phyloP scores from a whole-genome alignment of 768 basidiomycete species.

The Exsudoporus frostii region DNA sequence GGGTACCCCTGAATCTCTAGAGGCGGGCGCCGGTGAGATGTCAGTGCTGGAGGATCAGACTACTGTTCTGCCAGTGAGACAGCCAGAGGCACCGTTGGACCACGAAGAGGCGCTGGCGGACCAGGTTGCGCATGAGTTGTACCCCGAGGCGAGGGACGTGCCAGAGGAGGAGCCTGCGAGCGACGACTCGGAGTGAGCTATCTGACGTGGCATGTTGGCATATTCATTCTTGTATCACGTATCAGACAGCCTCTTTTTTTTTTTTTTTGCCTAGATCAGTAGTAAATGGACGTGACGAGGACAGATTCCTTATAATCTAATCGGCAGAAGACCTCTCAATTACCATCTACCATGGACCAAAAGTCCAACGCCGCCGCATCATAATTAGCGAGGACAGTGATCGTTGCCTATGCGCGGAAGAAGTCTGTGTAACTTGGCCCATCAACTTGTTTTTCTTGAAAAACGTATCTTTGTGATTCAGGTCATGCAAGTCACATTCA shows the following conservation, averaged over 20 bases:
- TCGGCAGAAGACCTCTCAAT: too few species aligned
- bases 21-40: not conserved
- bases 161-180: not conserved
- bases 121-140: slow-evolving; percentile 54
- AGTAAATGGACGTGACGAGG: too few species aligned
- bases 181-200: slow-evolving; percentile 7
- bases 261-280: not conserved
- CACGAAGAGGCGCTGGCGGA: slow-evolving; percentile 51
- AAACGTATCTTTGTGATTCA: too few species aligned
- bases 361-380: too few species aligned
- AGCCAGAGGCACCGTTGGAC: slow-evolving; percentile 41
- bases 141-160: slow-evolving; percentile 35
- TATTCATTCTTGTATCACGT: not conserved
- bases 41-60: not conserved
- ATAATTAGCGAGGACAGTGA: too few species aligned
- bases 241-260: not conserved
- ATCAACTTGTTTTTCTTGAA: too few species aligned
- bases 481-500: too few species aligned
- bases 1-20: not conserved
- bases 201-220: not conserved
- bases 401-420: too few species aligned
- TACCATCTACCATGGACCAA: too few species aligned
- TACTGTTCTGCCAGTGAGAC: not conserved
- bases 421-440: too few species aligned
- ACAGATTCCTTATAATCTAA: too few species aligned